phyloP scores from a whole-genome alignment of 2,329 filamentous ascomycete species.

The Colletotrichum spaethianum region DNA sequence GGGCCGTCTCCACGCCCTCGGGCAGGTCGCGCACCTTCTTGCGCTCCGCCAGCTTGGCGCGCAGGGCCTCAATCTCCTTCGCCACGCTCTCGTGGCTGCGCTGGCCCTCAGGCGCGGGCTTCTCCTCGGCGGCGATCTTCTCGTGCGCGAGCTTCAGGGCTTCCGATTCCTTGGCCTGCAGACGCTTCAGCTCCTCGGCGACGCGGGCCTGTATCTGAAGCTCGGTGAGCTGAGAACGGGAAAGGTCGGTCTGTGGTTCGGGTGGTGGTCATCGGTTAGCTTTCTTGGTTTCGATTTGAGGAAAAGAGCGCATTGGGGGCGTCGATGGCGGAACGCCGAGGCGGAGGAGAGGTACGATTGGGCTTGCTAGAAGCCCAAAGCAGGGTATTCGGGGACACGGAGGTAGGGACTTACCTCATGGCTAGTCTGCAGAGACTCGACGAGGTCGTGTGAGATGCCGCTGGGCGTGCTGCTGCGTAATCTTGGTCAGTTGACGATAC shows the following conservation, averaged over 20 bases:
- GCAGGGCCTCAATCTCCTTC: conserved; percentile 72
- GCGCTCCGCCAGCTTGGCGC: conserved; percentile 71
- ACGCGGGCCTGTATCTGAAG: conserved; percentile 91
- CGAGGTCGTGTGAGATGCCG: conserved; percentile 82
- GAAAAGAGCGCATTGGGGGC: conserved; percentile 16
- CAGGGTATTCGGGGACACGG: background rate
- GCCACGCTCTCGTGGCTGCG: conserved; percentile 64
- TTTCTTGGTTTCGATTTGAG: background rate
- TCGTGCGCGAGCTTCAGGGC: conserved; percentile 79
- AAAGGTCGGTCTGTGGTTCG: conserved; percentile 82
- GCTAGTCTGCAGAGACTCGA: conserved; percentile 87
- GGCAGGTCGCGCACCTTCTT: conserved; percentile 79
- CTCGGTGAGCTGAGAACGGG: conserved; percentile 86
- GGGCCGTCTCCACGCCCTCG: conserved; percentile 79
- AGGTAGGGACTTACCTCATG: conserved; percentile 77
- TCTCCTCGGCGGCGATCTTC: conserved; percentile 64
- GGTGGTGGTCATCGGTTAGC: conserved; percentile 7
- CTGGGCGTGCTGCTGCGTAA: conserved; percentile 59
- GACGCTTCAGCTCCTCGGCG: conserved; percentile 84
- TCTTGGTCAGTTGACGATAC: conserved; percentile 37
- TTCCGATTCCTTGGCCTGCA: conserved; percentile 78
- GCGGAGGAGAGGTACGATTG: background rate
- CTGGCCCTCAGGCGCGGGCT: conserved; percentile 46
- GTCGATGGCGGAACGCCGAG: background rate
- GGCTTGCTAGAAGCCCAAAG: background rate